Base-by-base conservation (phyloP, 208 protist species). In the Trypanosoma avium region DNA sequence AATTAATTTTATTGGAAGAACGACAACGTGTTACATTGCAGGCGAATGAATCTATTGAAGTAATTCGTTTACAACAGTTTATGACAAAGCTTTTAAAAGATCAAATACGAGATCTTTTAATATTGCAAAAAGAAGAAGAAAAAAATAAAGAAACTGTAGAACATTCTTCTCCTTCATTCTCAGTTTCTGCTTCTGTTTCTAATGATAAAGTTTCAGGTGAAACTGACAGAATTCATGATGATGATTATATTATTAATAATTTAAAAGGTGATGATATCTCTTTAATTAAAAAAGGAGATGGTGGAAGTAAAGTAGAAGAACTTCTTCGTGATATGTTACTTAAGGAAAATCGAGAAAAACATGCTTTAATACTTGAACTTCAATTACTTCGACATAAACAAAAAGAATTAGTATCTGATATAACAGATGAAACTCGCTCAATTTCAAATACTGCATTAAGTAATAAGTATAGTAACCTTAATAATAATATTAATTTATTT, bases 271-370 rank as follows among this genome's bases (percentile, higher is more conserved):
- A 19, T 30, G n/a, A 45, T n/a, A n/a, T n/a, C n/a, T n/a, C n/a
- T n/a, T n/a, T n/a, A n/a, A n/a, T n/a, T n/a, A n/a, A n/a, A 1
- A n/a, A 47, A 33, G 40, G 0, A 7, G 38, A 19, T 30, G n/a
- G 29, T 17, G 19, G 30, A 0, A 32, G 7, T 7, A 3, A 21
- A 22, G 8, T 49, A 26, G 40, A 49, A 26, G 26, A 61, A 29
- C 27, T 61, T n/a, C 55, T 61, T 13, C 24, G 36, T 4, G 55
- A 61, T 10, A 61, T 61, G 55, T 49, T 49, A 19, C 55, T 61
- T 13, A 48, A 36, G 12, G 40, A 61, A 36, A 49, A 61, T 9
- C 38, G 40, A 19, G 55, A 61, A 27, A 61, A 61, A 22, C 55
- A 61, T 33, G 27, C 6, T 10, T 17, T 61, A 24, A 35, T 48